Conservation (phyloP, 352 stramenopile species). For the Phytophthora ohioensis region DNA sequence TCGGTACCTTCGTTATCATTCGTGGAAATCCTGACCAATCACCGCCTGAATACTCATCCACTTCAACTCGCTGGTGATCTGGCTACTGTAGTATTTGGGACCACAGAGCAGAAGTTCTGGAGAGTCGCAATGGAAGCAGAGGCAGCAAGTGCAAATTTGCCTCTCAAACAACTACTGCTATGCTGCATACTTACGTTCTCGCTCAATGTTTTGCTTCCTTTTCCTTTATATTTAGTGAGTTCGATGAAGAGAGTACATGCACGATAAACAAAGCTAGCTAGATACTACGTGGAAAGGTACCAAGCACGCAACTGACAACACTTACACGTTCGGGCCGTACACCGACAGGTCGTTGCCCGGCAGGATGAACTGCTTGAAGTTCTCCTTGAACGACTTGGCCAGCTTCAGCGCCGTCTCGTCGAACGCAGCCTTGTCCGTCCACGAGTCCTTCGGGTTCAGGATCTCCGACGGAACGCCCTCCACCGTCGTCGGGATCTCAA, state of each 20-base stretch:
- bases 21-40: slow-evolving; percentile 1
- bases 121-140: too few species aligned
- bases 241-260: slow-evolving; percentile 31
- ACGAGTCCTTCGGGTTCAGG: slow-evolving; percentile 79
- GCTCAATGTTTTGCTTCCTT: neutral
- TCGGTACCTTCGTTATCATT: too few species aligned
- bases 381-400: slow-evolving; percentile 78
- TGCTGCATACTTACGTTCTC: neutral
- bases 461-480: slow-evolving; percentile 79
- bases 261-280: slow-evolving; percentile 15
- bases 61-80: slow-evolving; percentile 29
- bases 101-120: too few species aligned
- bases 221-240: slow-evolving; percentile 26
- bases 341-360: slow-evolving; percentile 78
- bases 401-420: slow-evolving; percentile 80
- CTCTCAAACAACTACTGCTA: neutral
- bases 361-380: slow-evolving; percentile 90
- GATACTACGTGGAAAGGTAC: neutral
- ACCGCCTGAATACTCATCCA: slow-evolving; percentile 31
- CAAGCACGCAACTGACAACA: neutral
- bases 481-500: slow-evolving; percentile 72
- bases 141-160: too few species aligned
- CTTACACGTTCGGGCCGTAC: slow-evolving; percentile 62
- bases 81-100: too few species aligned
- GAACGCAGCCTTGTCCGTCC: slow-evolving; percentile 84